These are phyloP conservation scores for Nematocida ausubeli DNA, from an alignment of 371 early-diverging fungal genomes.

Conservation along the genomic window DNA sequence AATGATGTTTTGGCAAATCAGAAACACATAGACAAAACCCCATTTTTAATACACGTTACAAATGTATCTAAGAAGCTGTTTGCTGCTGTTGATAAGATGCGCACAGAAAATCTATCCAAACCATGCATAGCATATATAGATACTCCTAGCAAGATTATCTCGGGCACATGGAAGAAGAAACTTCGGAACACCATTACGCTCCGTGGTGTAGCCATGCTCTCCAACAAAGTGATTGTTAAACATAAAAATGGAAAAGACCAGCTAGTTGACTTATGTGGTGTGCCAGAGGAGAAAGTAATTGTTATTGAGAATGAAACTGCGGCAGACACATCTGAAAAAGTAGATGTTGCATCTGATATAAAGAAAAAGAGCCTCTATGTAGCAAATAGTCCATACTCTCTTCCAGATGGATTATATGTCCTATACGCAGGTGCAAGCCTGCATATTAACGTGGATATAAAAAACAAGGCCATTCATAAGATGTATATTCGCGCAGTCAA, in stretches of 20 bases:
- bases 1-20: too few species aligned
- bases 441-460: slow-evolving; percentile 30
- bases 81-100: neutral
- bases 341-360: neutral
- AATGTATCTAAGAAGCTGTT: neutral
- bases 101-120: neutral
- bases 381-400: neutral
- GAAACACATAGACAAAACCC: too few species aligned
- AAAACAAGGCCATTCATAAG: neutral
- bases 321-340: too few species aligned
- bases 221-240: slow-evolving; percentile 13
- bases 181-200: slow-evolving; percentile 5
- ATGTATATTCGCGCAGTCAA: slow-evolving; percentile 14
- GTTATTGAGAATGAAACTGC: too few species aligned
- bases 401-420: slow-evolving; percentile 42
- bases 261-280: neutral
- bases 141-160: neutral
- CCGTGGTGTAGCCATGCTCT: slow-evolving; percentile 26
- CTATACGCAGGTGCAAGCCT: slow-evolving; percentile 1
- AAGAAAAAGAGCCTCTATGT: neutral
- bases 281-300: slow-evolving; percentile 30
- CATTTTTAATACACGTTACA: neutral
- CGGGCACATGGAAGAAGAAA: neutral
- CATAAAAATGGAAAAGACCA: neutral
- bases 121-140: neutral